Percentiles rank a stretch among this genome's conserved stretches.
phyloP scores from a whole-genome alignment of 768 basidiomycete genomes.

The Auriscalpium vulgare region DNA sequence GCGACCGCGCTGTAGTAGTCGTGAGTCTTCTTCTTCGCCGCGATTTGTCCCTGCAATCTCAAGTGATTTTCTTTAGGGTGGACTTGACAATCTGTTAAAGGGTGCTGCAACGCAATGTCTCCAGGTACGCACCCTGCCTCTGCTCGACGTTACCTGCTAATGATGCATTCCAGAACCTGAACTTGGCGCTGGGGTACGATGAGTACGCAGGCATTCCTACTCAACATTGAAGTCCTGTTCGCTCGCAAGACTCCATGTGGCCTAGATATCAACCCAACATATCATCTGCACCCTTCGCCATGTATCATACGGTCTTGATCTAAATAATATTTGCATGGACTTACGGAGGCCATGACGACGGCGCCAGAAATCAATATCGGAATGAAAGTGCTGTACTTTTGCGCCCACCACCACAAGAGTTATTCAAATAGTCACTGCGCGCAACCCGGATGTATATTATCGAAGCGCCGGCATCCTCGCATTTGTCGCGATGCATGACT shows the following conservation, averaged over 20 bases:
- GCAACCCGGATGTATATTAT: too few relatives aligned
- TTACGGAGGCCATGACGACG: too few relatives aligned
- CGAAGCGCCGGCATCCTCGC: too few relatives aligned
- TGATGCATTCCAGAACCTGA: slow-evolving; percentile 60
- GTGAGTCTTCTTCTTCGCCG: slow-evolving; percentile 36
- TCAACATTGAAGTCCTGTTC: neutral
- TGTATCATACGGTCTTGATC: neutral
- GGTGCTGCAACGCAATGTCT: slow-evolving; percentile 99
- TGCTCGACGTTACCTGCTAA: neutral
- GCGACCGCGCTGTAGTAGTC: slow-evolving; percentile 90
- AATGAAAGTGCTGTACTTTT: too few relatives aligned
- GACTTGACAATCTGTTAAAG: slow-evolving; percentile 93
- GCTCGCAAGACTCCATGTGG: neutral
- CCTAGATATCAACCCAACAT: neutral
- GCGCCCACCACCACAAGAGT: neutral
- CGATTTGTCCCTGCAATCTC: neutral
- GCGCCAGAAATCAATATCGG: too few relatives aligned
- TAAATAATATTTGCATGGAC: neutral
- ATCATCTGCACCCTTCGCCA: too few relatives aligned
- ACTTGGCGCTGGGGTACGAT: slow-evolving; percentile 81
- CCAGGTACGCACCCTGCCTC: slow-evolving; percentile 51
- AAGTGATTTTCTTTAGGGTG: slow-evolving; percentile 49
- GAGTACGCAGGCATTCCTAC: slow-evolving; percentile 73
- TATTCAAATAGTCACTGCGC: neutral
- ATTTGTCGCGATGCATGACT: neutral